Conservation (phyloP, 257 asterid species). For the Nicotiana tomentosiformis region DNA sequence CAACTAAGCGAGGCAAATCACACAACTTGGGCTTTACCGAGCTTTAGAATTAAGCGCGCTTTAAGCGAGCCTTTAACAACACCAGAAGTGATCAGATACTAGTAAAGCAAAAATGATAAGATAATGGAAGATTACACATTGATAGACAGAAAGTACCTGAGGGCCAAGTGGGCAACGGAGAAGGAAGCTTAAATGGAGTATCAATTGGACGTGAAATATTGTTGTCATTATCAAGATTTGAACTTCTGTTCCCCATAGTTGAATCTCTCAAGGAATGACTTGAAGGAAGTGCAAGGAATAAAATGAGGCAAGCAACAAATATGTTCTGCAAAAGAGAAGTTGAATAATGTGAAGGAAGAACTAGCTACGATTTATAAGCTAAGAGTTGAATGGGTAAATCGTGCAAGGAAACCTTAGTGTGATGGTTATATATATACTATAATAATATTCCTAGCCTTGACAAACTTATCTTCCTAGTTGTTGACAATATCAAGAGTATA, state of each 20-base stretch:
- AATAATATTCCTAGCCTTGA: neutral
- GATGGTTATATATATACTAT: neutral
- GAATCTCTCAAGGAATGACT: conserved; percentile 7
- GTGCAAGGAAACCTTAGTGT: conserved; percentile 10
- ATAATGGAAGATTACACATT: neutral
- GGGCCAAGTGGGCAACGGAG: conserved; percentile 72
- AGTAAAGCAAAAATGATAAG: neutral
- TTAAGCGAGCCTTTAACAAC: neutral
- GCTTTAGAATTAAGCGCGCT: neutral
- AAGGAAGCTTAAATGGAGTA: conserved; percentile 51
- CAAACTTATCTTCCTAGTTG: neutral
- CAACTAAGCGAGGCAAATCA: neutral
- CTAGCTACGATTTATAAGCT: neutral
- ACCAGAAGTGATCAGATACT: neutral
- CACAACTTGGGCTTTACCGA: neutral
- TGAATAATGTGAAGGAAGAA: neutral
- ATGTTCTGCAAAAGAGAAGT: conserved; percentile 24
- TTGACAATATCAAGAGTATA: neutral
- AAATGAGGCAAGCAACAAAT: conserved; percentile 12
- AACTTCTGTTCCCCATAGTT: conserved; percentile 33
- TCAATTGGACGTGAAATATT: conserved; percentile 42
- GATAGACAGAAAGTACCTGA: conserved; percentile 34
- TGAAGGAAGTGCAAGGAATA: conserved; percentile 23
- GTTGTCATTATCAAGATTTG: neutral
- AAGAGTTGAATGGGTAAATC: neutral